phyloP scores from a whole-genome alignment of 495 filamentous ascomycete genomes.

The Hyphodiscus hymeniophilus region DNA sequence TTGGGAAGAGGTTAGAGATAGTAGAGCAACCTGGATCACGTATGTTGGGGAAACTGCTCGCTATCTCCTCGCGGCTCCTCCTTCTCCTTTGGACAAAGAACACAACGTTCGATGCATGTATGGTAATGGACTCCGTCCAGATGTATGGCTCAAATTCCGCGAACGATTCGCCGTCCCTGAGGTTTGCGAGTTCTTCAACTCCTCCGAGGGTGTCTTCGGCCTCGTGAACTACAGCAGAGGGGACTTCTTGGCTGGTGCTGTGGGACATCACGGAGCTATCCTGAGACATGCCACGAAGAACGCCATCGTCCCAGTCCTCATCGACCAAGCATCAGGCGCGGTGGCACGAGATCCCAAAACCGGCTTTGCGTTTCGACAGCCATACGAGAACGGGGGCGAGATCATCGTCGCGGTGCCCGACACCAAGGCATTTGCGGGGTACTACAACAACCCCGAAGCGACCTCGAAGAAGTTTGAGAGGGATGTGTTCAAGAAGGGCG shows the following conservation, averaged over 20 bases:
- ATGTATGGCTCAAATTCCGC: constrained; percentile 64
- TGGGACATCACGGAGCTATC: constrained; percentile 65
- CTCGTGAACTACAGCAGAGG: constrained; percentile 51
- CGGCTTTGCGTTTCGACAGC: constrained; percentile 53
- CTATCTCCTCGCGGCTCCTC: constrained; percentile 64
- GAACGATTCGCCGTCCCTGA: constrained; percentile 53
- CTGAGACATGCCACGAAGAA: constrained; percentile 41
- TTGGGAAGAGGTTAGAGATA: constrained; percentile 67
- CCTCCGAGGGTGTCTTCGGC: constrained; percentile 53
- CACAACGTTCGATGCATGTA: constrained; percentile 62
- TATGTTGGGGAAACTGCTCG: constrained; percentile 80
- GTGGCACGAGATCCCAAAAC: constrained; percentile 56
- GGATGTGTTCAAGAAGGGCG: constrained; percentile 66
- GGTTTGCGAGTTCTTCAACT: constrained; percentile 60
- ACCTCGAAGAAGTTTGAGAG: constrained; percentile 60
- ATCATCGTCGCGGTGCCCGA: constrained; percentile 60
- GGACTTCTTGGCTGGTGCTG: constrained; percentile 50
- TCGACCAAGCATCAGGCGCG: constrained; percentile 58
- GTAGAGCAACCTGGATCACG: constrained; percentile 58
- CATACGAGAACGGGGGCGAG: constrained; percentile 65
- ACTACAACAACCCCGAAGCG: constrained; percentile 58
- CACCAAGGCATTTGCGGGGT: constrained; percentile 56
- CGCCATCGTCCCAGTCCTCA: constrained; percentile 54
- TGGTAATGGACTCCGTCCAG: constrained; percentile 71
- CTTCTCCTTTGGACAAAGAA: constrained; percentile 51